Base-by-base conservation (phyloP, 2,329 filamentous ascomycete species). In the Tothia fuscella region DNA sequence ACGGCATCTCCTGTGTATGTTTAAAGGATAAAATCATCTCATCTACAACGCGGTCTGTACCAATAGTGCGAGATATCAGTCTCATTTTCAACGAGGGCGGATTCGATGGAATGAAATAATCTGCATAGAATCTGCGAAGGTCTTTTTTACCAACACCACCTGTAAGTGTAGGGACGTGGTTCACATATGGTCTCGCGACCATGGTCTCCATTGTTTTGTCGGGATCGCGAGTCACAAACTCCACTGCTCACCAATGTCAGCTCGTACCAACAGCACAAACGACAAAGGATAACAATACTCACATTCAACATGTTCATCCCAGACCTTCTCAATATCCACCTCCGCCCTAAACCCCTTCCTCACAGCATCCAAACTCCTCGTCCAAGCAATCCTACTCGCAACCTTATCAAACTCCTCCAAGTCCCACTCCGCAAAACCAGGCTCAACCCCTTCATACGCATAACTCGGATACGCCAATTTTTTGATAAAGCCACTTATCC, bases 341-440 rank as follows among this genome's bases (percentile, higher is more conserved):
- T 68, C 64, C 13, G 64, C 56, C 13, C 60, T 55, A 52, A 86
- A 82, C 0, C 74, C 80, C 46, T 68, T 70, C 30, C 77, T 66
- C 26, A 83, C 64, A 1, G 67, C 59, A 1, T 65, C 65, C 44
- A 88, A 53, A 26, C 74, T 78, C 6, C 82, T 67, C n/a, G 70
- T 74, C 71, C 78, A 86, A 0, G 82, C 80, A 16, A 86, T 53
- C n/a, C 72, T 70, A 2, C 79, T 73, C 0, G 71, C 71, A 3
- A 82, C 64, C 7, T 69, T 64, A 48, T 85, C 71, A 50, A 76
- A 86, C 48, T 80, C 74, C 2, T 82, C 76, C 24, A 82, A 56
- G 43, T 84, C 75, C 16, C 71, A 68, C 57, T 87, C 81, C 0
- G 82, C 82, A 47, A 88, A 87, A 0, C 82, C 82, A 0, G 74